phyloP scores from a whole-genome alignment of 2,329 filamentous ascomycete species.

The Xylariaceae sp. region DNA sequence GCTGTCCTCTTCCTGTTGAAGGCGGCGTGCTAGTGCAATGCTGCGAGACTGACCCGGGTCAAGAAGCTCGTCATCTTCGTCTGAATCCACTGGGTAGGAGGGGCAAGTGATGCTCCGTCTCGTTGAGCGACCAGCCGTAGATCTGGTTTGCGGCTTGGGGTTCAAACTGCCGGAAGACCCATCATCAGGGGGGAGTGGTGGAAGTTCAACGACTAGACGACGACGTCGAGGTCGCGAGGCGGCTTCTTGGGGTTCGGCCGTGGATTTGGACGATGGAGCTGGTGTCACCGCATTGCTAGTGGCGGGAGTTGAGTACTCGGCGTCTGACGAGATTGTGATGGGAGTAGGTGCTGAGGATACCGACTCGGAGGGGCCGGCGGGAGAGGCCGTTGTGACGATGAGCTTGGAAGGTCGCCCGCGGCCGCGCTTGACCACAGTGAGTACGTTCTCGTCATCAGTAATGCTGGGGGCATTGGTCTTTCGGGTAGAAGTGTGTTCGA shows the following conservation, averaged over 20 bases:
- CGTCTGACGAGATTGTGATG: slow-evolving; percentile 28
- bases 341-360: slow-evolving; percentile 37
- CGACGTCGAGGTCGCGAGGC: slow-evolving; percentile 13
- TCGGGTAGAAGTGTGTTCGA: not conserved
- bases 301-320: slow-evolving; percentile 42
- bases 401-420: slow-evolving; percentile 31
- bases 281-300: slow-evolving; percentile 44
- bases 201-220: slow-evolving; percentile 35
- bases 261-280: slow-evolving; percentile 23
- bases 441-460: not conserved
- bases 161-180: slow-evolving; percentile 38
- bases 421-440: slow-evolving; percentile 20
- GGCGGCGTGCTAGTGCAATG: slow-evolving; percentile 8
- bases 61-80: slow-evolving; percentile 26
- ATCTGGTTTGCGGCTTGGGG: slow-evolving; percentile 15
- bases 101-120: slow-evolving; percentile 24
- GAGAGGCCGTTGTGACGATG: slow-evolving; percentile 14
- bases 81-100: slow-evolving; percentile 31
- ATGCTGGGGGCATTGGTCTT: not conserved
- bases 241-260: not conserved
- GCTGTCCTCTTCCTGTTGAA: slow-evolving; percentile 16
- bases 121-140: slow-evolving; percentile 11
- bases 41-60: slow-evolving; percentile 23
- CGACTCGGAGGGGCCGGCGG: slow-evolving; percentile 27
- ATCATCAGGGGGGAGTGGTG: slow-evolving; percentile 21